Evolutionary conservation across 768 basidiomycete genomes (phyloP).

Genomic region (Mrakia gelida): DNA sequence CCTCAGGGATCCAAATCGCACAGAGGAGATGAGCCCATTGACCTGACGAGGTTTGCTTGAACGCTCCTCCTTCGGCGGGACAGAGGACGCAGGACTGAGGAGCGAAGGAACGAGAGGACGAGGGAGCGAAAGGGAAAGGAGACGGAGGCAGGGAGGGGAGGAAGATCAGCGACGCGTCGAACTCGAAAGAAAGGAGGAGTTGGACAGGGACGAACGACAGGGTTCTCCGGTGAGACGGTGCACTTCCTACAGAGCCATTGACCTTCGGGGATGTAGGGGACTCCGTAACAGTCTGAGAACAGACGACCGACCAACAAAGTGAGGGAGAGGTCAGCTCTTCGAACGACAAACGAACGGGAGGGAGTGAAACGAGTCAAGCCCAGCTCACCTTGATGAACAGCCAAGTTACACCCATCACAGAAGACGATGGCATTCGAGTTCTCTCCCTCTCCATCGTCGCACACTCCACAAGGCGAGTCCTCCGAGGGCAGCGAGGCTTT

Average conservation of each 20-base stretch:
- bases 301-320: neutral
- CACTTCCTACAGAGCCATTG: slow-evolving; percentile 99
- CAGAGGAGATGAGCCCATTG: slow-evolving; percentile 96
- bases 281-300: slow-evolving; percentile 88
- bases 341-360: neutral
- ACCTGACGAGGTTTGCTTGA: slow-evolving; percentile 89
- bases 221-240: slow-evolving; percentile 92
- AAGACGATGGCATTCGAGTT: slow-evolving; percentile 99
- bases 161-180: neutral
- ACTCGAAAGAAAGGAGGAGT: neutral
- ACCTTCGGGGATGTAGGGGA: slow-evolving; percentile 98
- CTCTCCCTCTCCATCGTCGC: slow-evolving; percentile 97
- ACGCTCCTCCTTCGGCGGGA: slow-evolving; percentile 94
- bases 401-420: slow-evolving; percentile 97
- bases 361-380: neutral
- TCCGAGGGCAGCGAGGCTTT: slow-evolving; percentile 83
- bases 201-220: slow-evolving; percentile 62
- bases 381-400: slow-evolving; percentile 90
- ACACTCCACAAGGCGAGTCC: slow-evolving; percentile 93
- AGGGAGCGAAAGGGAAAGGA: neutral
- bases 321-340: neutral
- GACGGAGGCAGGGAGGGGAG: neutral
- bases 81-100: slow-evolving; percentile 88
- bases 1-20: slow-evolving; percentile 96
- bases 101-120: no score